Percentiles rank a stretch among this genome's conserved stretches.
phyloP scores from a whole-genome alignment of 2,329 filamentous ascomycete species.

The Colletotrichum kahawae region DNA sequence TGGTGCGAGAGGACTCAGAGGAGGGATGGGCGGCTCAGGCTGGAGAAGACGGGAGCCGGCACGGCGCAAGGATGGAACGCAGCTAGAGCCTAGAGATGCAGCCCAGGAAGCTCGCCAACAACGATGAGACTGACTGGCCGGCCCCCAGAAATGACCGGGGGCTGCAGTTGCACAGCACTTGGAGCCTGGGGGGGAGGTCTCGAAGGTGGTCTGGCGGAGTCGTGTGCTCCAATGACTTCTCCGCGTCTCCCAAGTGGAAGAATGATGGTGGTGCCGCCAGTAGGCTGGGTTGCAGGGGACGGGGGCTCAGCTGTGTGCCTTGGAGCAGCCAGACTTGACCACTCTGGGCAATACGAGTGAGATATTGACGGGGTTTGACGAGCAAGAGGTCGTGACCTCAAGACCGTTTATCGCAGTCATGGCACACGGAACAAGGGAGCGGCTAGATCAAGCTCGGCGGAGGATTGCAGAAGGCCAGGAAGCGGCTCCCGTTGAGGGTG shows the following conservation, averaged over 20 bases:
- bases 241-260: neutral
- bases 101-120: neutral
- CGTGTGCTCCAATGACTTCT: neutral
- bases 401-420: neutral
- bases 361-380: neutral
- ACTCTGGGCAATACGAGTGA: neutral
- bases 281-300: constrained; percentile 4
- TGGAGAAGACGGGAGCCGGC: constrained; percentile 1
- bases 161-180: constrained; percentile 1
- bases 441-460: neutral
- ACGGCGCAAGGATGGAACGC: constrained; percentile 6
- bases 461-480: neutral
- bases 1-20: neutral
- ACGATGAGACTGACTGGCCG: neutral
- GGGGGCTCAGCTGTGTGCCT: constrained; percentile 16
- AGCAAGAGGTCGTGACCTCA: neutral
- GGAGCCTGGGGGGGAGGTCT: constrained; percentile 13
- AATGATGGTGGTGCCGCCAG: neutral
- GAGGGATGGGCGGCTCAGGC: neutral
- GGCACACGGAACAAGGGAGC: neutral
- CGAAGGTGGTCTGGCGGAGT: constrained; percentile 11
- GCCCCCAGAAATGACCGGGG: neutral
- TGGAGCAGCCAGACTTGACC: neutral
- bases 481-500: neutral
- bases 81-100: neutral